Evolutionary conservation across 768 basidiomycete genomes (phyloP), one percentile per base, ranked within the genome.

Genomic region (Pleurotus giganteus): DNA sequence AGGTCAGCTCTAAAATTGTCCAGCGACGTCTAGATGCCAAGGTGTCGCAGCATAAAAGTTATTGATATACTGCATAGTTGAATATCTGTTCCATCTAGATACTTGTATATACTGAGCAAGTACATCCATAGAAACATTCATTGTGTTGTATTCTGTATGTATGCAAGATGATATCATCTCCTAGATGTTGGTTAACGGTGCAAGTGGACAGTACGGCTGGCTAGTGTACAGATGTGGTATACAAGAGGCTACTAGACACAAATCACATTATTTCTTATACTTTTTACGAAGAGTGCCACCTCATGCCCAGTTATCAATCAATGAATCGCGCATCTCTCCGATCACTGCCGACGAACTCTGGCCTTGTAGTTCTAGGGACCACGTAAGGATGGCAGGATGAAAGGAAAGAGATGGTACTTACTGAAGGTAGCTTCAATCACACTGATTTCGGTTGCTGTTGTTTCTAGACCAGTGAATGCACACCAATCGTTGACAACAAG

Each of bases 401-500:
- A 23, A 28, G 24, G 47, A 55, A 26, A 47, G 52, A 32, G 13
- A 19, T 37, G 56, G 42, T 21, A 84, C 94, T 63, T 65, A 96
- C 94, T 94, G 79, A 99, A 99, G 47, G 94, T 81, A 24, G 95
- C 94, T 69, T 99, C 97, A 63, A 98, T 97, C 34, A 99, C 96
- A 63, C 89, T 91, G 69, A 98, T 93, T 71, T 99, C 97, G 51
- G 96, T 98, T 36, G 97, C 97, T n/a, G 97, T 99, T 57, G 97
- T 98, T 66, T 99, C 97, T 26, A 97, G 79, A 31, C 97, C 97
- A n/a, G 94, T 94, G 73, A 98, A 98, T 8, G 97, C 97, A 74
- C 91, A 93, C 97, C 97, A 98, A 69, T 98, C 97, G 65, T 99
- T 99, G 55, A 98, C 97, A 54, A 99, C 94, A 29, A 98, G 79